Conservation (phyloP, 768 basidiomycete genomes). For the Pulveroboletus ravenelii region DNA sequence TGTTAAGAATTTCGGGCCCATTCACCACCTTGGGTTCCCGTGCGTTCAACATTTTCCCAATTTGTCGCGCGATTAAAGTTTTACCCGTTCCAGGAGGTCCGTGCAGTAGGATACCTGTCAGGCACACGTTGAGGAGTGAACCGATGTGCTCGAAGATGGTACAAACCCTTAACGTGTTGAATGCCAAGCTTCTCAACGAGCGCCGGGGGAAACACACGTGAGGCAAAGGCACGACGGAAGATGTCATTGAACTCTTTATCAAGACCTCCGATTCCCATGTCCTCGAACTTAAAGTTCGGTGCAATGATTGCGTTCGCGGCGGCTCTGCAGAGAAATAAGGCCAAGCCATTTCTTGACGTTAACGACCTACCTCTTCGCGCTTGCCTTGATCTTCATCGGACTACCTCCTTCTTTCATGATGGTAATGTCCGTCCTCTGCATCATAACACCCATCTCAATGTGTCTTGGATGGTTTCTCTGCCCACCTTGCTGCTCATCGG, state of each 20-base stretch:
- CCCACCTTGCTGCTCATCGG: conserved; percentile 53
- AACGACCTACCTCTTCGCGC: conserved; percentile 73
- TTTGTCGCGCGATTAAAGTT: conserved; percentile 96
- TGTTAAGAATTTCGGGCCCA: conserved; percentile 95
- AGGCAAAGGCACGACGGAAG: conserved; percentile 97
- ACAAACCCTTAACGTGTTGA: conserved; percentile 91
- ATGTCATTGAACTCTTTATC: conserved; percentile 94
- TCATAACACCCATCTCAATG: conserved; percentile 63
- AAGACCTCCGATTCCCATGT: conserved; percentile 99
- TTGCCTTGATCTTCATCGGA: conserved; percentile 85
- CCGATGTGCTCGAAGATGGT: background rate
- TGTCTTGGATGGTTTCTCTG: conserved; percentile 28
- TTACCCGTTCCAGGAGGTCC: conserved; percentile 99
- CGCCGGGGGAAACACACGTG: conserved; percentile 95
- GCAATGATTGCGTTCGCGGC: conserved; percentile 93
- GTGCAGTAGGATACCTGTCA: conserved; percentile 81
- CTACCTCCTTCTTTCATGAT: conserved; percentile 81
- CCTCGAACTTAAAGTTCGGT: conserved; percentile 98
- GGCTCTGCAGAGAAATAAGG: conserved; percentile 47
- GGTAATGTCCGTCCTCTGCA: conserved; percentile 89
- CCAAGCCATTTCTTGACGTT: background rate
- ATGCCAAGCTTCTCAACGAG: conserved; percentile 98
- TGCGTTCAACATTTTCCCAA: conserved; percentile 98
- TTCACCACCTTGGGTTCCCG: conserved; percentile 98
- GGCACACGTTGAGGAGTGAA: background rate